phyloP scores from a whole-genome alignment of 208 protist genomes.

The Wallacemonas sp. region DNA sequence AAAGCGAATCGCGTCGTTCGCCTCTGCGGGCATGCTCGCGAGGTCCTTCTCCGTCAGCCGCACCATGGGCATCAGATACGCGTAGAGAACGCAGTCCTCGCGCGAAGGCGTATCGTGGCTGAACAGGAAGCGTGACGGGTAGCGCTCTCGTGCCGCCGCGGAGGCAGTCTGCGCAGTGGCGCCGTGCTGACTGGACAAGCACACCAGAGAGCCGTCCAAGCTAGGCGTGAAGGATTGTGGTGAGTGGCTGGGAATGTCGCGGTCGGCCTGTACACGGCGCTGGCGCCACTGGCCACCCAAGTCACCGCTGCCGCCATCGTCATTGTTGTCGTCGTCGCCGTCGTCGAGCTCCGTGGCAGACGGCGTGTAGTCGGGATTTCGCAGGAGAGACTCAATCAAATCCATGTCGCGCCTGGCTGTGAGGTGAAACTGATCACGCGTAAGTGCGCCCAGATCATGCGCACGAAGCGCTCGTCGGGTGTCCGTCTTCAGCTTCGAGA shows the following conservation, averaged over 20 bases:
- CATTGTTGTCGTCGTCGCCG: background rate
- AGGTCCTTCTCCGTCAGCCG: constrained; percentile 24
- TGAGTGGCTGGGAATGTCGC: too few relatives aligned
- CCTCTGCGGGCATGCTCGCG: constrained; percentile 10
- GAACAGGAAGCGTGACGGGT: constrained; percentile 30
- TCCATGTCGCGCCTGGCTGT: constrained; percentile 32
- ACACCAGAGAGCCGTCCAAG: too few relatives aligned
- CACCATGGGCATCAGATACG: constrained; percentile 42
- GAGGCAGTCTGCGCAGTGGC: too few relatives aligned
- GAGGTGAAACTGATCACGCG: constrained; percentile 28
- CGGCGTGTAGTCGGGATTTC: constrained; percentile 1
- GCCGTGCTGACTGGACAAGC: too few relatives aligned
- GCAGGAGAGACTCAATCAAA: constrained; percentile 39
- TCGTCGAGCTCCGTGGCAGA: background rate
- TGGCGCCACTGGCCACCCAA: too few relatives aligned
- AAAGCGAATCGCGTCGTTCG: constrained; percentile 37
- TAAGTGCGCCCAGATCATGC: constrained; percentile 22
- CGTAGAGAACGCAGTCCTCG: constrained; percentile 59
- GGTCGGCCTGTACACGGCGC: too few relatives aligned
- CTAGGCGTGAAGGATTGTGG: background rate
- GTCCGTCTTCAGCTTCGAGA: constrained; percentile 10
- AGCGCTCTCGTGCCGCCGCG: background rate
- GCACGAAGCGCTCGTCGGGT: background rate
- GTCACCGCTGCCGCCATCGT: too few relatives aligned
- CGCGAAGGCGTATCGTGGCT: constrained; percentile 24